Percentiles rank a stretch among this genome's conserved stretches.
Conservation (phyloP, 2,329 filamentous ascomycete genomes). For the Hymenoscyphus fraxineus region DNA sequence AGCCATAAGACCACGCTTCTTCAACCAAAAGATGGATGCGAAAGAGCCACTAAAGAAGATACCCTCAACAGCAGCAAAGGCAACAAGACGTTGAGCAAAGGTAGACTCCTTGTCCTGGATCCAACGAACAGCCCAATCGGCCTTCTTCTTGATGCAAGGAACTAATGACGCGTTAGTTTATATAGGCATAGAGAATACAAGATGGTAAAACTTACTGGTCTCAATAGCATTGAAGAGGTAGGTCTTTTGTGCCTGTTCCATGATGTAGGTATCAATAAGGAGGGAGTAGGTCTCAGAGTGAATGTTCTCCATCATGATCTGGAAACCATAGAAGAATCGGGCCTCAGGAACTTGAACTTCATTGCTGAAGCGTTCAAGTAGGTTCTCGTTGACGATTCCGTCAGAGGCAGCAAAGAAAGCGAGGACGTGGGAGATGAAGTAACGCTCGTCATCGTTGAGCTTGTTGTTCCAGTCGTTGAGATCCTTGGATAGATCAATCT, state of each 20-base stretch:
- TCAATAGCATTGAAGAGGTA: constrained; percentile 99
- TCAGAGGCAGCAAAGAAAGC: constrained; percentile 99
- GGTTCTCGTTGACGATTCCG: constrained; percentile 99
- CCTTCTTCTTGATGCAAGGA: constrained; percentile 97
- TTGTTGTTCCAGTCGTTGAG: constrained; percentile 99
- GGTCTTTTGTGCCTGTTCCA: constrained; percentile 87
- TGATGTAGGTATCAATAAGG: constrained; percentile 98
- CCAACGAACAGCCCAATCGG: constrained; percentile 95
- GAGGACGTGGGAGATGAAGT: constrained; percentile 97
- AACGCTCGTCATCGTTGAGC: constrained; percentile 93
- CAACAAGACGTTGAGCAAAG: constrained; percentile 91
- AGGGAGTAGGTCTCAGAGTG: constrained; percentile 99
- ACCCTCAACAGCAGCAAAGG: constrained; percentile 95
- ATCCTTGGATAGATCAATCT: constrained; percentile 98
- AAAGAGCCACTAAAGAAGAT: constrained; percentile 99
- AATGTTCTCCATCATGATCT: constrained; percentile 99
- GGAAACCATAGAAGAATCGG: constrained; percentile 99
- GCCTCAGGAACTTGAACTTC: constrained; percentile 98
- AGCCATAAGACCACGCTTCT: constrained; percentile 99
- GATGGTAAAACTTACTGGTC: constrained; percentile 63
- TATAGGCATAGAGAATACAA: background rate
- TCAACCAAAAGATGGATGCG: constrained; percentile 99
- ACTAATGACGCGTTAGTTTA: constrained; percentile 48
- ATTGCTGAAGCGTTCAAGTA: constrained; percentile 93
- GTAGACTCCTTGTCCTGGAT: constrained; percentile 91